A percentile compares a stretch with the other conserved stretches of the same genome.
Evolutionary conservation across 441 rosid species (phyloP).

Genomic region (Metrosideros polymorpha): DNA sequence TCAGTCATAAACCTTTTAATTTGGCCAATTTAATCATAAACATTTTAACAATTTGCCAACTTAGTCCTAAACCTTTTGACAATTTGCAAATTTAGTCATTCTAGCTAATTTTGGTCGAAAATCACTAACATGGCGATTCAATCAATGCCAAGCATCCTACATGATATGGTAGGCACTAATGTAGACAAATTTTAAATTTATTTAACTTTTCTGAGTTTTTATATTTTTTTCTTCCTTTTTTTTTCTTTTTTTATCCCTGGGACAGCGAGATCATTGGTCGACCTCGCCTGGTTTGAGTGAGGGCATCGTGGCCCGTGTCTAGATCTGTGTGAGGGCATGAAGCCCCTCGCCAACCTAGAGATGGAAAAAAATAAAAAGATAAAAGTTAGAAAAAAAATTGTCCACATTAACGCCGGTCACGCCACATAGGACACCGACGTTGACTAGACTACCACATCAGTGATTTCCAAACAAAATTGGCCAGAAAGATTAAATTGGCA

Average conservation of each 20-base stretch:
- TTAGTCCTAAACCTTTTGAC: not conserved
- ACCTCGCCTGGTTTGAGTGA: too few relatives aligned
- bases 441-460: too few relatives aligned
- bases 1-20: not conserved
- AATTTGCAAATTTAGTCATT: not conserved
- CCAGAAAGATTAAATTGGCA: accelerated
- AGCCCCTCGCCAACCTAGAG: too few relatives aligned
- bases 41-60: not conserved
- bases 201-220: not conserved
- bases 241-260: not conserved
- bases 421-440: too few relatives aligned
- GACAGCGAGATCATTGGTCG: too few relatives aligned
- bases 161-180: accelerated
- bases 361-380: not conserved
- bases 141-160: accelerated
- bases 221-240: not conserved
- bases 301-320: too few relatives aligned
- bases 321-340: too few relatives aligned
- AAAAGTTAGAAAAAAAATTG: not conserved
- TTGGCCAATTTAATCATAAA: not conserved
- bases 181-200: not conserved
- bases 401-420: not conserved
- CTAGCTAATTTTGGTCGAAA: not conserved
- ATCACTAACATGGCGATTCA: accelerated
- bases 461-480: not conserved